Percentiles rank a stretch among this genome's conserved stretches.
Conservation (phyloP, 257 asterid genomes). For the Datura wrightii region DNA sequence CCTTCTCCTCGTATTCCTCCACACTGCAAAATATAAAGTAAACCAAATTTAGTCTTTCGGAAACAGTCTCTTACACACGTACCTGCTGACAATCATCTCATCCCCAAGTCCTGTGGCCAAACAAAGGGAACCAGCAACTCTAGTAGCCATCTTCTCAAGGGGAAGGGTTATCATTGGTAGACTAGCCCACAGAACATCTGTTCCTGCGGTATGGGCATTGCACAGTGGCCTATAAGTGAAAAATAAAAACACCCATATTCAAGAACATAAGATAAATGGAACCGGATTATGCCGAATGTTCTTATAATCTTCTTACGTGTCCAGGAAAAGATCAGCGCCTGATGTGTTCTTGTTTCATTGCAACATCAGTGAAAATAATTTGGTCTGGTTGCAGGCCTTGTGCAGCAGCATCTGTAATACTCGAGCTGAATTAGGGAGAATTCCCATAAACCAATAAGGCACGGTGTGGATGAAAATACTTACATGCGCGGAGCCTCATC, state of each 20-base stretch:
- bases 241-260: not conserved
- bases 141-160: slow-evolving; percentile 98
- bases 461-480: slow-evolving; percentile 28
- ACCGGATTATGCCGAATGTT: not conserved
- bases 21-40: slow-evolving; percentile 49
- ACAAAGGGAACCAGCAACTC: slow-evolving; percentile 98
- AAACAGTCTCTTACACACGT: not conserved
- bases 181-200: slow-evolving; percentile 99
- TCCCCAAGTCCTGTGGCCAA: slow-evolving; percentile 97
- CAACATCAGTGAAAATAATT: slow-evolving; percentile 86
- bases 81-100: slow-evolving; percentile 95
- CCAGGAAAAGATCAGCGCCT: slow-evolving; percentile 93
- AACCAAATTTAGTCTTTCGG: not conserved
- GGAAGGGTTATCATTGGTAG: slow-evolving; percentile 92
- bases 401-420: slow-evolving; percentile 77
- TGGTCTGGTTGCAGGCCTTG: slow-evolving; percentile 93
- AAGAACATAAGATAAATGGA: not conserved
- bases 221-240: slow-evolving; percentile 73
- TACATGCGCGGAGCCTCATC: slow-evolving; percentile 85
- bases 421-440: slow-evolving; percentile 7
- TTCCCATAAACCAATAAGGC: not conserved
- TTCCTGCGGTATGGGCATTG: slow-evolving; percentile 98
- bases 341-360: slow-evolving; percentile 91
- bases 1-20: slow-evolving; percentile 93
- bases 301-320: slow-evolving; percentile 61